Percentiles rank a stretch among this genome's conserved stretches.
phyloP scores from a whole-genome alignment of 106 monocot species.

The Acorus calamus region DNA sequence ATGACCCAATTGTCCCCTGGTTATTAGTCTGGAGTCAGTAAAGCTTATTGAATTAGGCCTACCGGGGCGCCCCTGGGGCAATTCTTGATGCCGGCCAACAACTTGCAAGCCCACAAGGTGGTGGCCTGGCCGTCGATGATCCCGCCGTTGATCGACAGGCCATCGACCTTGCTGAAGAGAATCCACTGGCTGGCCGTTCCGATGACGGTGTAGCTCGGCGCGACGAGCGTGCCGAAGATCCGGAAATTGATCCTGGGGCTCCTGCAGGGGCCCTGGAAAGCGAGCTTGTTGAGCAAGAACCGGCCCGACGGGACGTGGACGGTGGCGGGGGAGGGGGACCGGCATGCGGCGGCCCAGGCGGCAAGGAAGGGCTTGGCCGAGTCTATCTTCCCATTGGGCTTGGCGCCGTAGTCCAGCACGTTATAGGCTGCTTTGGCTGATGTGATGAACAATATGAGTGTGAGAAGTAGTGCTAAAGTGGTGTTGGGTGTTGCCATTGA shows the following conservation, averaged over 20 bases:
- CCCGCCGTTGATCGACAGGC: conserved; percentile 37
- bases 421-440: conserved; percentile 13
- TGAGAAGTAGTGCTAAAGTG: not conserved
- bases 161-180: conserved; percentile 17
- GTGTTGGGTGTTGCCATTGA: too few species aligned
- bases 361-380: conserved; percentile 17
- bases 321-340: conserved; percentile 5
- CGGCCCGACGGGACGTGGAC: conserved; percentile 12
- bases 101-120: conserved; percentile 37
- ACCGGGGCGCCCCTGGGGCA: too few species aligned
- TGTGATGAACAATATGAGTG: not conserved
- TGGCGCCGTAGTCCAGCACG: conserved; percentile 9
- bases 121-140: conserved; percentile 35
- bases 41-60: too few species aligned
- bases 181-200: conserved; percentile 21
- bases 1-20: too few species aligned
- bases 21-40: too few species aligned
- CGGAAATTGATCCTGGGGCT: too few species aligned
- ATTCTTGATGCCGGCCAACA: too few species aligned
- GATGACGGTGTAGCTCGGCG: not conserved
- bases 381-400: conserved; percentile 8
- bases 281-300: conserved; percentile 15
- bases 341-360: conserved; percentile 32
- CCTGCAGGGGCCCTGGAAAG: too few species aligned
- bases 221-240: too few species aligned